Evolutionary conservation across 257 asterid species (phyloP).

Genomic region (Ilex aquifolium): DNA sequence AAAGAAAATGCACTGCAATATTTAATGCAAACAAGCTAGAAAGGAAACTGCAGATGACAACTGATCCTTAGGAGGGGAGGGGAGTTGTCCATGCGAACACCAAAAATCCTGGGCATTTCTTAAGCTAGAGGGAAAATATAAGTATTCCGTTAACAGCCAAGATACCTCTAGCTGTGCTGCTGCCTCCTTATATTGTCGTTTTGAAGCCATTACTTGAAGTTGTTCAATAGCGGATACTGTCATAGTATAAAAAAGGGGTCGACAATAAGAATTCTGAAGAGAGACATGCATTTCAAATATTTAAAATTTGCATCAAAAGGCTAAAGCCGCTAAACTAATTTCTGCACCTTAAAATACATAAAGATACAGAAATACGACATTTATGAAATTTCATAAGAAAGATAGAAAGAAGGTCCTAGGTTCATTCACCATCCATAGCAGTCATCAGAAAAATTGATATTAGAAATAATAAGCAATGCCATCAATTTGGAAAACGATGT

Average conservation of each 20-base stretch:
- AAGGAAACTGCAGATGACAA: too few species aligned
- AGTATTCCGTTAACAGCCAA: conserved; percentile 1
- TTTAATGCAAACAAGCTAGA: too few species aligned
- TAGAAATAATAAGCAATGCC: too few species aligned
- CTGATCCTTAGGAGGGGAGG: too few species aligned
- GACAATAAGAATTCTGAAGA: conserved; percentile 8
- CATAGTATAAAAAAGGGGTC: conserved; percentile 17
- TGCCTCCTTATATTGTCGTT: conserved; percentile 96
- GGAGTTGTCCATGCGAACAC: neutral
- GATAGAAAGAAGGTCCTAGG: too few species aligned
- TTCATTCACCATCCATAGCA: too few species aligned
- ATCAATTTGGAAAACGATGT: too few species aligned
- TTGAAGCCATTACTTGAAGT: conserved; percentile 97
- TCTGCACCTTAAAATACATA: neutral
- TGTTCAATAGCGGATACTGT: conserved; percentile 98
- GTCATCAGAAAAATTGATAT: too few species aligned
- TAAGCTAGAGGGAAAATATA: neutral
- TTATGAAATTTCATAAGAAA: too few species aligned
- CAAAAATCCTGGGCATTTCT: neutral
- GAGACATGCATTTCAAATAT: neutral
- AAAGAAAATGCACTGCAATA: too few species aligned
- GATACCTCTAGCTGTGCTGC: conserved; percentile 99
- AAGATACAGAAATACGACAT: too few species aligned
- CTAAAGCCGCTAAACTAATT: neutral
- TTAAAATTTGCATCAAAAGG: neutral